These are phyloP conservation scores for Platismatia glauca DNA, from an alignment of 495 filamentous ascomycete species.

Conservation along the genomic window DNA sequence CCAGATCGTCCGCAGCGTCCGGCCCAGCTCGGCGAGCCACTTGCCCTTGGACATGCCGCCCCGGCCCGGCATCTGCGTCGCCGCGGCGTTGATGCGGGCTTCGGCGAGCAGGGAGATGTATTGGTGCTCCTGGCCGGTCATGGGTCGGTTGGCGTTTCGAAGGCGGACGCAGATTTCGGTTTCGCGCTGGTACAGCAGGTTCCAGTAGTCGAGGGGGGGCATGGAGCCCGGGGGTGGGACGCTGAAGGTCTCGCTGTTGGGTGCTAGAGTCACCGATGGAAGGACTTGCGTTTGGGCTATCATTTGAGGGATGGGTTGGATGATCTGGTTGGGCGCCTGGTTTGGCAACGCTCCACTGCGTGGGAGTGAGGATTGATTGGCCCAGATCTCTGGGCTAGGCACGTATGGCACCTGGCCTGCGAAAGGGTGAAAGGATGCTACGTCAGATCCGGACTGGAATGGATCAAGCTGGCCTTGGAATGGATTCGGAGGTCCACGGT, in stretches of 20 bases:
- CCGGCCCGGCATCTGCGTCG: not conserved
- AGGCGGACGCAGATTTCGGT: not conserved
- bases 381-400: not conserved
- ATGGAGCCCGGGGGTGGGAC: slow-evolving; percentile 4
- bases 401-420: too few relatives aligned
- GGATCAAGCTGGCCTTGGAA: not conserved
- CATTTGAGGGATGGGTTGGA: not conserved
- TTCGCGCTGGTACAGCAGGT: slow-evolving; percentile 5
- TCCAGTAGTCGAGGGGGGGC: slow-evolving; percentile 7
- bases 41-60: not conserved
- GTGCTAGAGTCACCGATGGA: not conserved
- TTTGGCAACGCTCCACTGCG: not conserved
- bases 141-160: not conserved
- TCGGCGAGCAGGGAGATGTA: slow-evolving; percentile 6
- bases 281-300: not conserved
- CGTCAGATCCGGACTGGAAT: not conserved
- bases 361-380: not conserved
- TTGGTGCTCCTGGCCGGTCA: not conserved
- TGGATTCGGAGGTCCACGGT: not conserved
- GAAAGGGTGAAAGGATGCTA: not conserved
- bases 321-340: not conserved
- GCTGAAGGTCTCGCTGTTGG: not conserved
- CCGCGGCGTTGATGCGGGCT: slow-evolving; percentile 2
- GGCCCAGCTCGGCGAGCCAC: not conserved
- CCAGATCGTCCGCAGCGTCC: not conserved